These are phyloP conservation scores for Saturnispora kantuleensis DNA, from an alignment of 805 yeast genomes.

Conservation along the genomic window DNA sequence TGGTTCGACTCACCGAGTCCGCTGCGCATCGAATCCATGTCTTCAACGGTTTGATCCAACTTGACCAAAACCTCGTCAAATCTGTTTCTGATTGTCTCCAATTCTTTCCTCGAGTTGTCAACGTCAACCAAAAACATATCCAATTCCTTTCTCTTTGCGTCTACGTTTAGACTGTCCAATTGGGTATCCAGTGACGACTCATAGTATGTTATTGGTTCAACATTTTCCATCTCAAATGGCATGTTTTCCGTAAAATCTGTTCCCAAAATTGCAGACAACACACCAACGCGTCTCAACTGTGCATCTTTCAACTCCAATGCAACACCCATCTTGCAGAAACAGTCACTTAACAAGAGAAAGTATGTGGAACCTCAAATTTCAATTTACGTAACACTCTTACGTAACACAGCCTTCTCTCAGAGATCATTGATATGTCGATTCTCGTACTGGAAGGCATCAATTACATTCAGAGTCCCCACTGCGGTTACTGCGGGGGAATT, in stretches of 20 bases:
- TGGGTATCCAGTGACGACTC: constrained; percentile 3
- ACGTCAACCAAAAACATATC: constrained; percentile 8
- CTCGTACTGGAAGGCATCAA: neutral
- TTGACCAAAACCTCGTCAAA: constrained; percentile 49
- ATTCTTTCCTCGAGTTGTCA: constrained; percentile 14
- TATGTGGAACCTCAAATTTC: no score
- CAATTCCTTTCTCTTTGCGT: constrained; percentile 8
- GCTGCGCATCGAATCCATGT: constrained; percentile 50
- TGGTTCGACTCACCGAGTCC: constrained; percentile 40
- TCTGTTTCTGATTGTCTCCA: constrained; percentile 44
- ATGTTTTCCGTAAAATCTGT: neutral
- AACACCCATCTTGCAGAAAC: no score
- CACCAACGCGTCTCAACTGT: no score
- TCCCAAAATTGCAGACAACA: neutral
- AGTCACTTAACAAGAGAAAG: no score
- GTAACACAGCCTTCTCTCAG: neutral
- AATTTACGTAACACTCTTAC: no score
- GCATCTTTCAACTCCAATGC: no score
- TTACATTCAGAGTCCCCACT: constrained; percentile 36
- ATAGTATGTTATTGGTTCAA: neutral
- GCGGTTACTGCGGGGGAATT: constrained; percentile 61
- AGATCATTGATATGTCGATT: neutral
- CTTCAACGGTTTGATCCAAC: constrained; percentile 44
- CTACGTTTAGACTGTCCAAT: constrained; percentile 11
- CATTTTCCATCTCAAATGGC: neutral